Conservation (phyloP, 164 flowering plant genomes). For the Vitis amurensis region DNA sequence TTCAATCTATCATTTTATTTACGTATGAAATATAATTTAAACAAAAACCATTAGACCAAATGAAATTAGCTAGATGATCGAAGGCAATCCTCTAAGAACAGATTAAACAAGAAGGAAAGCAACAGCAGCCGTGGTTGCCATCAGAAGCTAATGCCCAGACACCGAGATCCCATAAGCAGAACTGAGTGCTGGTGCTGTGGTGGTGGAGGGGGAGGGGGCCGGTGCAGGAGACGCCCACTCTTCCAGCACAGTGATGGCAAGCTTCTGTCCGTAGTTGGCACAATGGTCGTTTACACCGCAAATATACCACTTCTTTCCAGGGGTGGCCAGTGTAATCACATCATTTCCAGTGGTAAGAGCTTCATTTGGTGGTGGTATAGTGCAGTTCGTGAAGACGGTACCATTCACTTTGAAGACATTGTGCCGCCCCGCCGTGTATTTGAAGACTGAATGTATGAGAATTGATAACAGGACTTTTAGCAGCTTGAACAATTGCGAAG, state of each 20-base stretch:
- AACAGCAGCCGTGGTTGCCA: no score
- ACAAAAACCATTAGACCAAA: no score
- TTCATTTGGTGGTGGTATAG: not conserved
- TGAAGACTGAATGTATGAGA: not conserved
- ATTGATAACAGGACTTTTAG: not conserved
- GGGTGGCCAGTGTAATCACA: not conserved
- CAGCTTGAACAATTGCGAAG: not conserved
- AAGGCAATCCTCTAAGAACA: no score
- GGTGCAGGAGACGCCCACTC: no score
- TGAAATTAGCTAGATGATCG: no score
- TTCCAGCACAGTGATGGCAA: not conserved
- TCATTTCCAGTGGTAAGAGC: slow-evolving; percentile 8
- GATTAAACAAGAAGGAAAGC: no score
- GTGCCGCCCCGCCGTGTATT: not conserved
- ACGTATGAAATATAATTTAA: no score
- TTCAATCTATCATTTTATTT: no score
- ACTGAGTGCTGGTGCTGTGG: no score
- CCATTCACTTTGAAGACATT: slow-evolving; percentile 11
- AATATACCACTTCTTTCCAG: slow-evolving; percentile 17
- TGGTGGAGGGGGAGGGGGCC: no score
- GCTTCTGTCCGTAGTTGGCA: not conserved
- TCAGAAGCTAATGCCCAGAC: no score
- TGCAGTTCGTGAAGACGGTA: slow-evolving; percentile 1
- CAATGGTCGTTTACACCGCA: slow-evolving; percentile 10
- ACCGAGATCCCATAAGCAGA: no score